Conservation (phyloP, 208 protist genomes). For the Leishmania tarentolae region DNA sequence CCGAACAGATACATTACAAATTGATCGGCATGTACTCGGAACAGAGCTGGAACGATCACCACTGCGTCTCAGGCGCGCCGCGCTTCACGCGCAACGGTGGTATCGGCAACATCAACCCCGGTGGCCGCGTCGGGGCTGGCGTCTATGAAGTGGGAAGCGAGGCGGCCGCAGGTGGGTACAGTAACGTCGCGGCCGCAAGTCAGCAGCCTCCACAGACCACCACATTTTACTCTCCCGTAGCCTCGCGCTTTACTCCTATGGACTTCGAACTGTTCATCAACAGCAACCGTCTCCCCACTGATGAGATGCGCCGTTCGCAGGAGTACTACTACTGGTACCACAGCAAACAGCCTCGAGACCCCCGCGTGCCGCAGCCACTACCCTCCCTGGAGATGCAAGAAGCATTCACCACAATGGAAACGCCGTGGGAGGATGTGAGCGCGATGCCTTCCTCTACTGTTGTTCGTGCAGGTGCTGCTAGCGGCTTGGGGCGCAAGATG, state of each 20-base stretch:
- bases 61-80: constrained; percentile 9
- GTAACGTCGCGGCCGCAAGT: constrained; percentile 14
- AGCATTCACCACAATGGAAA: constrained; percentile 58
- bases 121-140: not conserved
- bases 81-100: constrained; percentile 10
- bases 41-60: constrained; percentile 34
- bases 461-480: constrained; percentile 2
- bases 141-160: constrained; percentile 15
- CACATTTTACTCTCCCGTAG: constrained; percentile 26
- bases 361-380: constrained; percentile 68
- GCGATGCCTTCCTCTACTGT: constrained; percentile 11
- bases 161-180: constrained; percentile 21
- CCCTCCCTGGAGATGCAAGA: constrained; percentile 68
- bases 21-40: constrained; percentile 36
- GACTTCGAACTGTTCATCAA: constrained; percentile 88
- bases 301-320: constrained; percentile 81
- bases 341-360: constrained; percentile 69
- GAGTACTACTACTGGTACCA: constrained; percentile 91
- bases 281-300: constrained; percentile 69
- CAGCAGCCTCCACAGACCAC: constrained; percentile 27
- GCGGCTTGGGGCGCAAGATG: constrained; percentile 20
- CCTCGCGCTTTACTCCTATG: constrained; percentile 73
- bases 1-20: not conserved
- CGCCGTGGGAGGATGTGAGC: constrained; percentile 59
- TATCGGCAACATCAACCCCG: constrained; percentile 1